Evolutionary conservation across 192 early-diverging fungal species (phyloP).

Genomic region (Coemansia aciculifera): DNA sequence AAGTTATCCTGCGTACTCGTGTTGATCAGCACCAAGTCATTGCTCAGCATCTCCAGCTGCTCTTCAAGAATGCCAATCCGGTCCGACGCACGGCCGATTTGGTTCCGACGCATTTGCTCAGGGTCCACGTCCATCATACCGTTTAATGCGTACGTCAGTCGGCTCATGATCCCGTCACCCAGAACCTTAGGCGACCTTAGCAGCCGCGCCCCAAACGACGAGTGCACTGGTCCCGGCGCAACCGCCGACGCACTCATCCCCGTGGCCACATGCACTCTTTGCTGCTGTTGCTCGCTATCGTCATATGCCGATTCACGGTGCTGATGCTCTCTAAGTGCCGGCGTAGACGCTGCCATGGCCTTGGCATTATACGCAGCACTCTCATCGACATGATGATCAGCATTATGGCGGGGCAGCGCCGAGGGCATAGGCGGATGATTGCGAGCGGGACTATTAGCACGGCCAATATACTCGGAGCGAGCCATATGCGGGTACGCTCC

Average conservation of each 20-base stretch:
- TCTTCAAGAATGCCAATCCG: slow-evolving; percentile 77
- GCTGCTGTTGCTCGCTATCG: not conserved
- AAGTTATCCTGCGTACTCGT: slow-evolving; percentile 83
- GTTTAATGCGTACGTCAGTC: slow-evolving; percentile 69
- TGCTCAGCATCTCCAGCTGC: slow-evolving; percentile 68
- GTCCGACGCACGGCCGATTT: slow-evolving; percentile 85
- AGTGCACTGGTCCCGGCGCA: not conserved
- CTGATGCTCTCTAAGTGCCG: slow-evolving; percentile 16
- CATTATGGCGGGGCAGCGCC: not conserved
- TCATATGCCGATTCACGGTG: not conserved
- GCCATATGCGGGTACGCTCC: slow-evolving; percentile 22
- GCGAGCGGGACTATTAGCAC: not conserved
- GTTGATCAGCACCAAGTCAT: slow-evolving; percentile 77
- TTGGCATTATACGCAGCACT: not conserved
- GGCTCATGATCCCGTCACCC: slow-evolving; percentile 55
- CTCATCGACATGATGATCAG: not conserved
- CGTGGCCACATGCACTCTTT: not conserved
- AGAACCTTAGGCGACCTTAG: slow-evolving; percentile 42
- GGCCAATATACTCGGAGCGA: slow-evolving; percentile 47
- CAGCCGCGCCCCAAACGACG: slow-evolving; percentile 38
- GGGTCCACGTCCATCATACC: slow-evolving; percentile 97
- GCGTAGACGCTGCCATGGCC: slow-evolving; percentile 43
- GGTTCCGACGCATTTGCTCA: slow-evolving; percentile 81
- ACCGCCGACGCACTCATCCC: not conserved
- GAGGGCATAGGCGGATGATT: not conserved